phyloP scores from a whole-genome alignment of 192 early-diverging fungal species.

The Chytriomyces sp. region DNA sequence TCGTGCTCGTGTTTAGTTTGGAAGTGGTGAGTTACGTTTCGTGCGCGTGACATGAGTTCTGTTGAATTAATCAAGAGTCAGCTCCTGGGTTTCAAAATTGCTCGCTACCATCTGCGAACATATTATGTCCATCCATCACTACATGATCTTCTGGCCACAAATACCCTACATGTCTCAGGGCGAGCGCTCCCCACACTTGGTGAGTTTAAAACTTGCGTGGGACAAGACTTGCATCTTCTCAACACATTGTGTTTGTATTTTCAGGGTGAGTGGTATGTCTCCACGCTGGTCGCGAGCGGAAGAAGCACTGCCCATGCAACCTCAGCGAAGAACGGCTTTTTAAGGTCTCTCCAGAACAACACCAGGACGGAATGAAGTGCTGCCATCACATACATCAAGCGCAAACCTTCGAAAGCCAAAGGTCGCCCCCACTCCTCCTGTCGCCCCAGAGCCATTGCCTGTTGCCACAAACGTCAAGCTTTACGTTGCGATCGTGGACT shows the following conservation, averaged over 20 bases:
- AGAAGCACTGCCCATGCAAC: neutral
- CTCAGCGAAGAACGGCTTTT: neutral
- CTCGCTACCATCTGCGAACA: neutral
- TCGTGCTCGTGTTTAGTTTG: neutral
- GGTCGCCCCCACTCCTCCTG: too few species aligned
- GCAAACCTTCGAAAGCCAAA: too few species aligned
- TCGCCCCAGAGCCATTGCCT: too few species aligned
- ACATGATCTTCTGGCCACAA: neutral
- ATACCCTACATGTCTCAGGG: neutral
- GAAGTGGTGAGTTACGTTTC: neutral
- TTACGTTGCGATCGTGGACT: constrained; percentile 2
- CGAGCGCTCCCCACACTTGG: neutral
- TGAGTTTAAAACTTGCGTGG: neutral
- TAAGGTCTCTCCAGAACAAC: too few species aligned
- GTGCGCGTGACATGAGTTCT: neutral
- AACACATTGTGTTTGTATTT: neutral
- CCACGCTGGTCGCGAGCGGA: constrained; percentile 17
- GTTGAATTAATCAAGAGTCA: neutral
- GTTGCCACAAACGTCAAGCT: too few species aligned
- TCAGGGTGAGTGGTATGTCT: neutral
- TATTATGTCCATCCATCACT: neutral
- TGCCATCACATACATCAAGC: too few species aligned
- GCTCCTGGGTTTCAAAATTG: neutral
- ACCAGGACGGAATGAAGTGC: too few species aligned
- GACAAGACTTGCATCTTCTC: neutral